These are phyloP conservation scores for Fusarium succisae DNA, from an alignment of 2,329 filamentous ascomycete genomes.

Conservation along the genomic window DNA sequence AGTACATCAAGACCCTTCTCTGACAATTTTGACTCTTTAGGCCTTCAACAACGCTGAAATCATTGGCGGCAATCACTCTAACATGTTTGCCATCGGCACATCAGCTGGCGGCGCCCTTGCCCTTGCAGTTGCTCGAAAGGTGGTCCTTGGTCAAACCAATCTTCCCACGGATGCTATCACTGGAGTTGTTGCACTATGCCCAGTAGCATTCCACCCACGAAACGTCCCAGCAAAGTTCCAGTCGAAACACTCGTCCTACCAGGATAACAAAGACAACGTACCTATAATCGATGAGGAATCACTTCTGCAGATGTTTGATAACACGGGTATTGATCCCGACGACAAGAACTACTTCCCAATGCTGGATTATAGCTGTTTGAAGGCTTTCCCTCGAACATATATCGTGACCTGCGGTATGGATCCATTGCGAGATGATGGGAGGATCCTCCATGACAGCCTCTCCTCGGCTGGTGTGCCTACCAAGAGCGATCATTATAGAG, in stretches of 20 bases:
- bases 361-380: background rate
- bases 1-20: accelerated
- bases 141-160: accelerated
- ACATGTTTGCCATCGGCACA: background rate
- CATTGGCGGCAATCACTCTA: background rate
- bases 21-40: background rate
- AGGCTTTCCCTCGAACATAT: background rate
- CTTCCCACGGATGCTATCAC: background rate
- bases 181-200: background rate
- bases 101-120: background rate
- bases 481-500: background rate
- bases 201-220: background rate
- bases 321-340: accelerated
- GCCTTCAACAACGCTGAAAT: background rate
- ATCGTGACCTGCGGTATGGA: background rate
- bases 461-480: accelerated
- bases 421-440: background rate
- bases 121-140: background rate
- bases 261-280: background rate
- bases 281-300: background rate
- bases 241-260: background rate
- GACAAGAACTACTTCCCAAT: background rate
- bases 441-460: background rate
- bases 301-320: background rate
- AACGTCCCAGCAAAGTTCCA: background rate